Base-by-base conservation (phyloP, 768 basidiomycete species). In the Hygrophorus russula region DNA sequence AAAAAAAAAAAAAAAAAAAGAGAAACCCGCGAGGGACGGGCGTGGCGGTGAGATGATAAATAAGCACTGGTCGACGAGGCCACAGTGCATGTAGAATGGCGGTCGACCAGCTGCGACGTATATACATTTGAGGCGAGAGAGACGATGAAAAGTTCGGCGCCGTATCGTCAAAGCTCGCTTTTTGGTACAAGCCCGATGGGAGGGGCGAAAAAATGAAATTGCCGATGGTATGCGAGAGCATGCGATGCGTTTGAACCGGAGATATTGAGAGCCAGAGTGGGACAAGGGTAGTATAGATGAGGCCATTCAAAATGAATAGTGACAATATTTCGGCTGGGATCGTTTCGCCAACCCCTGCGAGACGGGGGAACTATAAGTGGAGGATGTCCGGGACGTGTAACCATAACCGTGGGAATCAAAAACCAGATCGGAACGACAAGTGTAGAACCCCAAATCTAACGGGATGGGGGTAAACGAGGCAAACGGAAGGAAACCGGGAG, bases 351-450 rank as follows among this genome's bases (percentile, higher is more conserved):
- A n/a, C 34, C 34, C n/a, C n/a, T 35, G 17, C n/a, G 34, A 3
- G 17, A 9, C 19, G 37, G 19, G n/a, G 37, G 24, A 33, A 35
- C 8, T 14, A 17, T 32, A 42, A 41, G 27, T 41, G 14, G 46
- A 32, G 46, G 46, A 34, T 34, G 46, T 47, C 46, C 46, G 24
- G 18, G 36, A 36, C 41, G 46, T 14, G 24, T 27, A 33, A 34
- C 46, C 46, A 36, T 42, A 27, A 38, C 40, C 35, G 39, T 24
- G 24, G 24, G 19, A 39, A 24, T 27, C 12, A 36, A 30, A 34
- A 36, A 28, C 12, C 18, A 2, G 11, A 38, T 34, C 39, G 46
- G 42, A 41, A 24, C 32, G 39, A 46, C 18, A 40, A 36, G 39
- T n/a, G 35, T 12, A 47, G 36, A 37, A 35, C 19, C n/a, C 36